phyloP scores from a whole-genome alignment of 306 rosid genomes.

The Prunus mira region DNA sequence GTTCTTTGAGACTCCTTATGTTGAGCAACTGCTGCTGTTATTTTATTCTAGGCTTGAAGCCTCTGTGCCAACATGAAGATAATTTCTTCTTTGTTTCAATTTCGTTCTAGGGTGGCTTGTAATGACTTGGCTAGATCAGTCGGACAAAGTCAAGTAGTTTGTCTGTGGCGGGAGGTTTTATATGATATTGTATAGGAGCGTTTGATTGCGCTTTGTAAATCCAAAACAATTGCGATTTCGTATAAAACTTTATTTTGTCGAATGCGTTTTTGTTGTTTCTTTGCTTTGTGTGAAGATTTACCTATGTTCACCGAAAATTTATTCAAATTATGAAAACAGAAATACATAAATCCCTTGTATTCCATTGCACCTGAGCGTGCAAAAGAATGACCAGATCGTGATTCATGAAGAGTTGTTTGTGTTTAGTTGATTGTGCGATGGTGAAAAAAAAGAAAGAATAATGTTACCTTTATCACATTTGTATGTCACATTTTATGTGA shows the following conservation, averaged over 20 bases:
- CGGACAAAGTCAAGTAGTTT: no score
- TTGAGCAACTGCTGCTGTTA: background rate
- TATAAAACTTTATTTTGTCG: background rate
- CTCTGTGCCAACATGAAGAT: background rate
- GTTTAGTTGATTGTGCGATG: no score
- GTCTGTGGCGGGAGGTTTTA: background rate
- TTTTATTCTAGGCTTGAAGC: background rate
- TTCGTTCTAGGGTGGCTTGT: background rate
- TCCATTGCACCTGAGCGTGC: no score
- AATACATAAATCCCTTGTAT: no score
- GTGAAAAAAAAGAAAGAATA: no score
- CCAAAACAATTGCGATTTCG: background rate
- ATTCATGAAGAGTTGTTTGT: no score
- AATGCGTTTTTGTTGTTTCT: background rate
- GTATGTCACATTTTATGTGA: no score
- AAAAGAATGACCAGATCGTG: no score
- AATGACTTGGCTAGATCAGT: background rate
- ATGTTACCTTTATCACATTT: fast-evolving
- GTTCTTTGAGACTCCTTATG: background rate
- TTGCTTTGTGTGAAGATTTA: no score
- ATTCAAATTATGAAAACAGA: no score
- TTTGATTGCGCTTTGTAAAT: background rate
- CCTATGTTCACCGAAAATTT: no score
- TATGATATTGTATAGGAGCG: background rate
- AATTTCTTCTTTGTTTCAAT: background rate